A percentile compares a stretch with the other conserved stretches of the same genome.
Evolutionary conservation across 352 stramenopile genomes (phyloP).

Genomic region (Thalassiosira livingstoniorum): DNA sequence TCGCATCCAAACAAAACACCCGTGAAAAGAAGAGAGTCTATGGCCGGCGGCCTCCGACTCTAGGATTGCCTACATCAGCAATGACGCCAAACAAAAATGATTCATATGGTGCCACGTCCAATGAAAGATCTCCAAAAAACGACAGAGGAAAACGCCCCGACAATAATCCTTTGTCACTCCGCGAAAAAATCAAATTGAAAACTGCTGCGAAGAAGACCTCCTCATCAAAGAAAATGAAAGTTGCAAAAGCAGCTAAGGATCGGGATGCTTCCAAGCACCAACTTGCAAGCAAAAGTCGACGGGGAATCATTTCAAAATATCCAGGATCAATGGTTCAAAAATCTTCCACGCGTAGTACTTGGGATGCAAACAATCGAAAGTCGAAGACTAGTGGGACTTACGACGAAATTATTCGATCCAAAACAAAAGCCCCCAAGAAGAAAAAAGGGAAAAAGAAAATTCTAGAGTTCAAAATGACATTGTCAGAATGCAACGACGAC

Average conservation of each 20-base stretch:
- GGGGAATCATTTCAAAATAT: neutral
- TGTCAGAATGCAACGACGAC: conserved; percentile 17
- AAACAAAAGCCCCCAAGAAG: conserved; percentile 18
- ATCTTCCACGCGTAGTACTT: neutral
- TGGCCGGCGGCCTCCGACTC: neutral
- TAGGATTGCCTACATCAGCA: neutral
- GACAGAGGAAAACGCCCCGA: neutral
- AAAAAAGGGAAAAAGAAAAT: conserved; percentile 8
- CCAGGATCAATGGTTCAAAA: neutral
- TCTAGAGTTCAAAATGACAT: conserved; percentile 39
- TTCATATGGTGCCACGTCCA: neutral
- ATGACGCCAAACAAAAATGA: neutral
- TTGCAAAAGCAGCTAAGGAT: conserved; percentile 6
- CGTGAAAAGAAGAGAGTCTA: neutral
- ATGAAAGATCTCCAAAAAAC: neutral
- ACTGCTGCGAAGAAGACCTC: conserved; percentile 25
- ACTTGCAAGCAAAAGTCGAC: neutral
- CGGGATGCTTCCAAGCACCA: conserved; percentile 3
- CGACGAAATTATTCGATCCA: neutral
- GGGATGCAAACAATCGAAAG: neutral
- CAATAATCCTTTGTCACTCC: neutral
- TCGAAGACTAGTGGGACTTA: neutral
- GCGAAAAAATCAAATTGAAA: neutral
- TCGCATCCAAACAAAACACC: no score
- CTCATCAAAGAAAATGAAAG: conserved; percentile 12